phyloP scores from a whole-genome alignment of 2,329 filamentous ascomycete genomes.

The Calcarisporium arbuscula region DNA sequence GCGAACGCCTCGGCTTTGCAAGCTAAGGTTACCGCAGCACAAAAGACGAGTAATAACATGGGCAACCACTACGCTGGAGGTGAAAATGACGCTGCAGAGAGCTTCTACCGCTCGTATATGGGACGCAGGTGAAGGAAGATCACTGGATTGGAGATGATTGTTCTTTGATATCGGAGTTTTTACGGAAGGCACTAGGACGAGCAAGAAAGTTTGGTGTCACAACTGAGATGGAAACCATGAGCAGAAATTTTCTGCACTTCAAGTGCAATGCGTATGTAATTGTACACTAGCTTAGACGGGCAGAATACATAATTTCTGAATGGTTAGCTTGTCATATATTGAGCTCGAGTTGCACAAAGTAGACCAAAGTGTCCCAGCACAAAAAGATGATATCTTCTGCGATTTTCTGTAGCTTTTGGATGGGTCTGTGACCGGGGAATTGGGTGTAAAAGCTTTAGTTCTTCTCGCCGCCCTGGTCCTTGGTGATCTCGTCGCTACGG shows the following conservation, averaged over 20 bases:
- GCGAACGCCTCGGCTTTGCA: constrained; percentile 74
- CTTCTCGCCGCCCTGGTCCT: constrained; percentile 61
- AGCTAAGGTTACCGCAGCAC: constrained; percentile 73
- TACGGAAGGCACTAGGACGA: constrained; percentile 9
- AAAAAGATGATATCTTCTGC: neutral
- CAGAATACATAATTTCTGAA: constrained; percentile 13
- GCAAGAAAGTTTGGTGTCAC: too few relatives aligned
- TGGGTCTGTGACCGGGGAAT: neutral
- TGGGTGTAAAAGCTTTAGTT: constrained; percentile 40
- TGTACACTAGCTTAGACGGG: constrained; percentile 33
- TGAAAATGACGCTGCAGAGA: constrained; percentile 70
- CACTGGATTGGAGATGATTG: constrained; percentile 10
- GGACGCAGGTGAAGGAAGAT: constrained; percentile 52
- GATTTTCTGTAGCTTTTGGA: neutral
- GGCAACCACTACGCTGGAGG: constrained; percentile 50
- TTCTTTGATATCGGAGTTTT: constrained; percentile 10
- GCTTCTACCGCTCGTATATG: constrained; percentile 87
- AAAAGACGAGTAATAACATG: constrained; percentile 66
- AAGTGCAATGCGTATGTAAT: constrained; percentile 22
- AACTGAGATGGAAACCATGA: constrained; percentile 9
- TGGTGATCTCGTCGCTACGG: constrained; percentile 68
- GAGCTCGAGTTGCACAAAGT: neutral
- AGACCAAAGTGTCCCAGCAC: neutral
- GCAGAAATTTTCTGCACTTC: constrained; percentile 10
- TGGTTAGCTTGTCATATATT: too few relatives aligned